Conservation (phyloP, 2,329 filamentous ascomycete species). For the Talaromyces sp. region DNA sequence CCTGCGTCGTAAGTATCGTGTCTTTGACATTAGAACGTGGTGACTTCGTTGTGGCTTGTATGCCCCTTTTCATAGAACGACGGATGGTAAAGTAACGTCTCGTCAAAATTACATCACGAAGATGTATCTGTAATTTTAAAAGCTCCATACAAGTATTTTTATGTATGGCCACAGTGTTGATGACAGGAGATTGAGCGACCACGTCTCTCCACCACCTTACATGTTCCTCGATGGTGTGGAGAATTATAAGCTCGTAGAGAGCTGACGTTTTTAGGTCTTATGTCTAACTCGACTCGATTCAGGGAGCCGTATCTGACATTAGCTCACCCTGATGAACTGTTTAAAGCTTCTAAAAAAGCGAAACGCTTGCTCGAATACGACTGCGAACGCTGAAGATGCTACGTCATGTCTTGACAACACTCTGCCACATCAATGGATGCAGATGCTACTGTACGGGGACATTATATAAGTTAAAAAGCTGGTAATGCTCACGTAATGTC, state of each 20-base stretch:
- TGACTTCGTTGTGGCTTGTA: not conserved
- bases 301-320: not conserved
- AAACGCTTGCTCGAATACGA: not conserved
- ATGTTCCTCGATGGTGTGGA: not conserved
- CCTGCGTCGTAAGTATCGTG: not conserved
- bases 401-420: not conserved
- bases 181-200: not conserved
- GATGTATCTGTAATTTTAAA: not conserved
- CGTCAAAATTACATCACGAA: not conserved
- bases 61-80: not conserved
- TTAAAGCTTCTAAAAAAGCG: no score
- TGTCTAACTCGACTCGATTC: not conserved
- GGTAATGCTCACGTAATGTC: not conserved
- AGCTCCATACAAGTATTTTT: not conserved
- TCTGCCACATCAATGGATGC: not conserved
- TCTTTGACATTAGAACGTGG: not conserved
- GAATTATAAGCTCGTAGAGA: not conserved
- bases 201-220: not conserved
- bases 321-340: no score
- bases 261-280: not conserved
- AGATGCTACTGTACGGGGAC: no score
- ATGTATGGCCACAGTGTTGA: not conserved
- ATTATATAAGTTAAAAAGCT: not conserved
- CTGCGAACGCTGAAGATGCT: not conserved
- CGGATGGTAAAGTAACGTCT: not conserved